Evolutionary conservation across 164 flowering plant species (phyloP).

Genomic region (Liriodendron chinense): DNA sequence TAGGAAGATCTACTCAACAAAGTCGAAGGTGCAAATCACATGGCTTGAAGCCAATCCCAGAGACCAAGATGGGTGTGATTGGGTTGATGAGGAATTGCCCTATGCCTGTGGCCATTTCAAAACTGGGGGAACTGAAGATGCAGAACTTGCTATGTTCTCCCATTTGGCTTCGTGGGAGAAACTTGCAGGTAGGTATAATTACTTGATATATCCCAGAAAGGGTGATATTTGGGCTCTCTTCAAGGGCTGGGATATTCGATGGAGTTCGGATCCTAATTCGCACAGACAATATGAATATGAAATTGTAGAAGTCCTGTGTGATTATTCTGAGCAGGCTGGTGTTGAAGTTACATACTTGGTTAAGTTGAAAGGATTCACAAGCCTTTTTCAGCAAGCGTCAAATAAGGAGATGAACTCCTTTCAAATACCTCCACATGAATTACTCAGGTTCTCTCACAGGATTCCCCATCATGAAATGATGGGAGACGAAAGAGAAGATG

Average conservation of each 20-base stretch:
- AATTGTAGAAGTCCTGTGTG: constrained; percentile 50
- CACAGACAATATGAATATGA: constrained; percentile 39
- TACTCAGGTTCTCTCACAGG: constrained; percentile 55
- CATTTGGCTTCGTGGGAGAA: constrained; percentile 24
- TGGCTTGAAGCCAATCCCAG: constrained; percentile 51
- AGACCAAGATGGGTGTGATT: constrained; percentile 22
- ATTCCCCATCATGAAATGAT: constrained; percentile 46
- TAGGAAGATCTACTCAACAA: constrained; percentile 26
- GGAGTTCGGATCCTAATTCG: constrained; percentile 43
- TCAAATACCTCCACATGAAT: constrained; percentile 31
- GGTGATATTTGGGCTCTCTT: constrained; percentile 72
- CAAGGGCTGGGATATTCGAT: constrained; percentile 50
- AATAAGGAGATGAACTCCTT: neutral
- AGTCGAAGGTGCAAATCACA: constrained; percentile 36
- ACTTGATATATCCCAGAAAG: constrained; percentile 44
- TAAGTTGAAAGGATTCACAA: constrained; percentile 49
- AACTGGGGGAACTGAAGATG: constrained; percentile 21
- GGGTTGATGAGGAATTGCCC: constrained; percentile 37
- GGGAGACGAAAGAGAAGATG: constrained; percentile 46
- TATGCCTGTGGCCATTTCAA: constrained; percentile 43
- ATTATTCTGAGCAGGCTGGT: constrained; percentile 34
- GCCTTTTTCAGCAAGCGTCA: constrained; percentile 28
- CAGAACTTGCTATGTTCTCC: constrained; percentile 40
- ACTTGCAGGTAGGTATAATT: constrained; percentile 10
- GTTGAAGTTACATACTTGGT: constrained; percentile 39